Evolutionary conservation across 371 early-diverging fungal species (phyloP), one percentile per base, ranked within the genome.

Genomic region (Mucor velutinosus): DNA sequence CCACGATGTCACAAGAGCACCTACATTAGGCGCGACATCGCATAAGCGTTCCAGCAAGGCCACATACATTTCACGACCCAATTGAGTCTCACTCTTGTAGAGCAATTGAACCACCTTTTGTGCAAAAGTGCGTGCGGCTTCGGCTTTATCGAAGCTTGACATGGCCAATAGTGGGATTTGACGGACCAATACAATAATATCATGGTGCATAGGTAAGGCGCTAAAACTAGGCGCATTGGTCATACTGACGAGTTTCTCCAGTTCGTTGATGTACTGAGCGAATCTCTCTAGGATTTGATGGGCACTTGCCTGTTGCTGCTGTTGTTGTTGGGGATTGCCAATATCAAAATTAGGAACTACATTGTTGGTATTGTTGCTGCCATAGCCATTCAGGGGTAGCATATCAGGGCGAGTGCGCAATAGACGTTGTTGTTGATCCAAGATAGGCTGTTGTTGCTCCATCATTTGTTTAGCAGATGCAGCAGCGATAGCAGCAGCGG

Each of bases 1-100:
- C 98, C 98, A 98, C 25, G 88, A 84, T 3, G 86, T 90, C 41
- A 98, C 92, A 76, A 97, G 94, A 51, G 90, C 88, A 25, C 86
- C 89, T 0, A 94, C 92, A 30, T 87, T 86, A 62, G 85, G 85
- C 0, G 95, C 94, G 29, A 88, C 72, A 59, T 94, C 93, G 69
- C 94, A 95, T 15, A 97, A 76, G 6, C 89, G 81, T 62, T 92
- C 92, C 62, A 99, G 77, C 2, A 98, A 74, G 8, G 88, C 77
- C 5, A 94, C 89, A 70, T 94, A 96, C 27, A 93, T 84, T 60
- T 96, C 96, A 21, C 93, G 87, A 4, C 91, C 85, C 19, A 96
- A 76, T 1, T 79, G 75, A 12, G 89, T 86, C 23, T 94, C 94
- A 56, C 86, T 85, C 62, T 89, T 89, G 83, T 92, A 97, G 60